phyloP scores from a whole-genome alignment of 176 grass and related monocot genomes.

The Otatea glauca region DNA sequence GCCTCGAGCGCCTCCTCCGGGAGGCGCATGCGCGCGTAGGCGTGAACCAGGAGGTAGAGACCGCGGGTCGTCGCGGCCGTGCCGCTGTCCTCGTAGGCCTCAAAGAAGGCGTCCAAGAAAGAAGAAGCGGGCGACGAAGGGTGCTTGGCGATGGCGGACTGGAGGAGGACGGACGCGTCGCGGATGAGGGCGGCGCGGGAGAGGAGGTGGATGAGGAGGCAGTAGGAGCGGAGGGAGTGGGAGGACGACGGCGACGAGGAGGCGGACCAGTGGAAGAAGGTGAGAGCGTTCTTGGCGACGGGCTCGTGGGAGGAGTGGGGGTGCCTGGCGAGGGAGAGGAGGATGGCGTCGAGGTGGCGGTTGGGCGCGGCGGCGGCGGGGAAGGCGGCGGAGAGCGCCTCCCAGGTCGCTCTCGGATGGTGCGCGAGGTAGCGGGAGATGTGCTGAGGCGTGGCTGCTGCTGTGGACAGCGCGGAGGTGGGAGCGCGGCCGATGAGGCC shows the following conservation, averaged over 20 bases:
- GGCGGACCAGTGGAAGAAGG: conserved; percentile 77
- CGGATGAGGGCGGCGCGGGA: conserved; percentile 63
- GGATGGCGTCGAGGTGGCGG: conserved; percentile 50
- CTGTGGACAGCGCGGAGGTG: background rate
- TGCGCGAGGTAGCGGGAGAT: conserved; percentile 62
- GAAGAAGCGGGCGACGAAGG: background rate
- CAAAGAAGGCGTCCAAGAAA: conserved; percentile 58
- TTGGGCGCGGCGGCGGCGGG: conserved; percentile 36
- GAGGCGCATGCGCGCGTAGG: conserved; percentile 61
- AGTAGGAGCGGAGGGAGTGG: conserved; percentile 61
- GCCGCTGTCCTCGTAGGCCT: conserved; percentile 64
- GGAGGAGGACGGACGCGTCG: conserved; percentile 54
- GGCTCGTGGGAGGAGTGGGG: conserved; percentile 27
- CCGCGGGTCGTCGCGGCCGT: conserved; percentile 52
- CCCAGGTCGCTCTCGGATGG: conserved; percentile 54
- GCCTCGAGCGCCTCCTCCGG: conserved; percentile 60
- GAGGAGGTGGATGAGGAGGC: conserved; percentile 76
- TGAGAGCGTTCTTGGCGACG: conserved; percentile 67
- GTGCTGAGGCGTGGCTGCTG: conserved; percentile 33
- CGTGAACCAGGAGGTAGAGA: conserved; percentile 84
- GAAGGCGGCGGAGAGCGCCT: conserved; percentile 59
- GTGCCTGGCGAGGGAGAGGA: conserved; percentile 61
- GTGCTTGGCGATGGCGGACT: conserved; percentile 58
- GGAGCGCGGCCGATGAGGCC: background rate
- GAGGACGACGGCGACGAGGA: background rate